Percentiles rank a stretch among this genome's conserved stretches.
These are phyloP conservation scores for Xylariaceae sp. DNA, from an alignment of 2,329 filamentous ascomycete species.

Conservation along the genomic window DNA sequence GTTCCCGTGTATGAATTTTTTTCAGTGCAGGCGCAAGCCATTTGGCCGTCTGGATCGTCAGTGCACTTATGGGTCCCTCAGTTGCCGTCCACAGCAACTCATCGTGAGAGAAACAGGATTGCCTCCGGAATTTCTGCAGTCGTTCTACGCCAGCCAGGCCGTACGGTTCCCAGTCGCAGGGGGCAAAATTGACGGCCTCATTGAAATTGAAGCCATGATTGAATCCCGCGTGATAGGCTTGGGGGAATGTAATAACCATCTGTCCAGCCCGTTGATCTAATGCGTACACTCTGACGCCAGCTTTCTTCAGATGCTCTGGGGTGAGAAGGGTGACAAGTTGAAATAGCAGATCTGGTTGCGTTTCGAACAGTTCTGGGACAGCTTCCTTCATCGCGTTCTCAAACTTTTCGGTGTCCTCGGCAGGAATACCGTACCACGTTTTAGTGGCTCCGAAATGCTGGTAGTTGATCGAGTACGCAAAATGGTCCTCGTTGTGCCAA, in stretches of 20 bases:
- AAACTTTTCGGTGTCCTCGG: constrained; percentile 88
- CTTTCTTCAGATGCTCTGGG: constrained; percentile 87
- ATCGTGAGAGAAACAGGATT: constrained; percentile 96
- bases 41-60: constrained; percentile 83
- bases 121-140: constrained; percentile 79
- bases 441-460: constrained; percentile 98
- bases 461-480: constrained; percentile 96
- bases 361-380: constrained; percentile 93
- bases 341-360: constrained; percentile 91
- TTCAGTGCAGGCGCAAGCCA: constrained; percentile 89
- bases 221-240: constrained; percentile 96
- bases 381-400: constrained; percentile 93
- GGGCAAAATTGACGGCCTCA: constrained; percentile 97
- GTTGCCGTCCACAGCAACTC: constrained; percentile 90
- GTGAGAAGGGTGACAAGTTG: constrained; percentile 95
- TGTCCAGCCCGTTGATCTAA: constrained; percentile 95
- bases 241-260: constrained; percentile 93
- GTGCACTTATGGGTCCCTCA: constrained; percentile 62
- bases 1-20: constrained; percentile 71
- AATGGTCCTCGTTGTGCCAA: constrained; percentile 99
- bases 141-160: constrained; percentile 82
- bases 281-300: constrained; percentile 87
- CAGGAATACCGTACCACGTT: constrained; percentile 98
- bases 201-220: constrained; percentile 99
- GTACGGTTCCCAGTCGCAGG: constrained; percentile 89